Conservation (phyloP, 1,139 yeast genomes). For the Diutina neorugosa region DNA sequence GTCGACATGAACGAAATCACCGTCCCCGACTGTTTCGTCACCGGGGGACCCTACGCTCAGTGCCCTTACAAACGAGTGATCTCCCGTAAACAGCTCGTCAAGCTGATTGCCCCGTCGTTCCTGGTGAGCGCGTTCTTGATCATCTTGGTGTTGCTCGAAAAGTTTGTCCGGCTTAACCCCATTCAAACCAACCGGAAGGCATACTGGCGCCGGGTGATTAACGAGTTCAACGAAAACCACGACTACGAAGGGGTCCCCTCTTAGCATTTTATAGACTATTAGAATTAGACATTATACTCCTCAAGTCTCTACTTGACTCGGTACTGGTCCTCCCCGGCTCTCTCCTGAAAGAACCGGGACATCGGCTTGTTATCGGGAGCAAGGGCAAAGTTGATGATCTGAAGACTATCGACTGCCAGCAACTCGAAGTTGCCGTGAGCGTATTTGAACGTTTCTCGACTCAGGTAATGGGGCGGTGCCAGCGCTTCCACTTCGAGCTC, state of each 20-base stretch:
- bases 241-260: conserved; percentile 37
- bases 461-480: conserved; percentile 6
- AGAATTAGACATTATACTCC: not conserved
- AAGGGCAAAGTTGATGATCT: not conserved
- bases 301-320: not conserved
- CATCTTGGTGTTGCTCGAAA: conserved; percentile 15
- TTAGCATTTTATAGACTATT: conserved; percentile 7
- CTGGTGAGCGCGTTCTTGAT: conserved; percentile 33
- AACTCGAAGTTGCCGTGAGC: conserved; percentile 5
- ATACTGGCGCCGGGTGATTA: conserved; percentile 26
- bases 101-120: conserved; percentile 56
- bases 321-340: conserved; percentile 2
- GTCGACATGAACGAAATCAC: conserved; percentile 74
- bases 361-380: conserved; percentile 1
- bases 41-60: conserved; percentile 66
- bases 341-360: conserved; percentile 1
- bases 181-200: conserved; percentile 29
- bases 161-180: conserved; percentile 21
- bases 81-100: conserved; percentile 43
- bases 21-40: conserved; percentile 68
- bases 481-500: conserved; percentile 5
- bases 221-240: conserved; percentile 24
- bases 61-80: conserved; percentile 67
- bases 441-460: conserved; percentile 9
- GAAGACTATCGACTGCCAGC: not conserved